Conservation (phyloP, 1,284 basidiomycete species). For the Cystobasidium pallidum region DNA sequence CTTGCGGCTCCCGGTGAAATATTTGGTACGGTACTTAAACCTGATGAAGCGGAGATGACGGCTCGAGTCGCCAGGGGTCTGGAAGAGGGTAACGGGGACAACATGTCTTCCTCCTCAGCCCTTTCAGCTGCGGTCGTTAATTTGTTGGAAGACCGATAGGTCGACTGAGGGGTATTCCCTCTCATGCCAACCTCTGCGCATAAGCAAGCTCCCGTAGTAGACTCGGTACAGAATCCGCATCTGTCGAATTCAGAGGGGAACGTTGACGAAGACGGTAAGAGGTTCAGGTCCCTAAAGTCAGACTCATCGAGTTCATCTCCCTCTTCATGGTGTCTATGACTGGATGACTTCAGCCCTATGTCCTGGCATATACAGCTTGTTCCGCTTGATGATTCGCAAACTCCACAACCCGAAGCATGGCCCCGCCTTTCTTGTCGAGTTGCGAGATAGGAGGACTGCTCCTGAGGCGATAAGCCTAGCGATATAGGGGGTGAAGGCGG, state of each 20-base stretch:
- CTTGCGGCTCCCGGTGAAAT: slow-evolving; percentile 1
- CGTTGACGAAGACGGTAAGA: slow-evolving; percentile 1
- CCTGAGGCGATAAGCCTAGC: slow-evolving; percentile 10
- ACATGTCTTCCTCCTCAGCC: not conserved
- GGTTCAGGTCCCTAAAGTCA: slow-evolving; percentile 7
- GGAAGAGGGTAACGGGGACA: slow-evolving; percentile 13
- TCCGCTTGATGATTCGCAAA: slow-evolving; percentile 20
- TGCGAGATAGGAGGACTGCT: not conserved
- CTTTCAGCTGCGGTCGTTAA: not conserved
- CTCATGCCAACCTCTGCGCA: slow-evolving; percentile 34
- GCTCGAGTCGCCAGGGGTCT: not conserved
- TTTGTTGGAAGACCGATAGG: not conserved
- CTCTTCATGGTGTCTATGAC: slow-evolving; percentile 10
- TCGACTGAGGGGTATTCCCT: not conserved
- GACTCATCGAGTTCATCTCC: slow-evolving; percentile 10
- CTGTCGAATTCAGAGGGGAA: slow-evolving; percentile 8
- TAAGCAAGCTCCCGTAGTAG: slow-evolving; percentile 27
- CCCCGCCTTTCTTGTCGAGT: not conserved
- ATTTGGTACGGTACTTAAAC: not conserved
- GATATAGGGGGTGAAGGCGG: slow-evolving; percentile 24
- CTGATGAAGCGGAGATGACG: not conserved
- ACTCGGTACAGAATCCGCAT: slow-evolving; percentile 40
- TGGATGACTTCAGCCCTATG: slow-evolving; percentile 12
- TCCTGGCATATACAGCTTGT: slow-evolving; percentile 33
- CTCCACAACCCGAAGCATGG: slow-evolving; percentile 14